phyloP scores from a whole-genome alignment of 1,284 basidiomycete genomes.

The Tausonia pullulans region DNA sequence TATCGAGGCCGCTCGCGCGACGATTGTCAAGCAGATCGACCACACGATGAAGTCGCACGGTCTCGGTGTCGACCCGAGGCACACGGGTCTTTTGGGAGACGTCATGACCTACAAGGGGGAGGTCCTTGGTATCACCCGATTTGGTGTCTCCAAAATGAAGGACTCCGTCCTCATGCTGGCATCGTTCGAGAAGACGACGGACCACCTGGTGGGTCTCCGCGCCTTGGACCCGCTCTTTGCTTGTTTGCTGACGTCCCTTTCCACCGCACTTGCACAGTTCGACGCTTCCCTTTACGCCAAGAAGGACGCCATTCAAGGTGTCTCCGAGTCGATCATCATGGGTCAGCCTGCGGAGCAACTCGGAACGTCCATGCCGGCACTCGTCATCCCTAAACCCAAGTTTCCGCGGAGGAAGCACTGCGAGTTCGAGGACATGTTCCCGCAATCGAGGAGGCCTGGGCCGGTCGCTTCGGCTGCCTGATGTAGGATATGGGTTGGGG shows the following conservation, averaged over 20 bases:
- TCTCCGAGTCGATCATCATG: constrained; percentile 99
- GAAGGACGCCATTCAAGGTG: constrained; percentile 87
- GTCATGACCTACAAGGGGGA: constrained; percentile 99
- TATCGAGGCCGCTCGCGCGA: constrained; percentile 89
- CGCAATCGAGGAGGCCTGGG: not conserved
- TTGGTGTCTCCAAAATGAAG: constrained; percentile 99
- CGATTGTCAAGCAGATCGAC: constrained; percentile 95
- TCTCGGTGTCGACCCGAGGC: constrained; percentile 97
- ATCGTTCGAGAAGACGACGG: constrained; percentile 98
- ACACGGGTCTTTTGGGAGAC: constrained; percentile 96
- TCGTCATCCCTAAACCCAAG: constrained; percentile 6
- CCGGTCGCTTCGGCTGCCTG: too few relatives aligned
- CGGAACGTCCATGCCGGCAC: constrained; percentile 68
- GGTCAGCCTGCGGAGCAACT: constrained; percentile 93
- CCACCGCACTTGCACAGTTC: constrained; percentile 40
- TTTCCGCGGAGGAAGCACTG: constrained; percentile 7
- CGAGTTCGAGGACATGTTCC: constrained; percentile 13
- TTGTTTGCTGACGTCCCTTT: not conserved
- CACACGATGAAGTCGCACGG: constrained; percentile 92
- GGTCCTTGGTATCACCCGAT: constrained; percentile 95
- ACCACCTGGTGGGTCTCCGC: constrained; percentile 55
- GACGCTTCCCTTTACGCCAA: constrained; percentile 95
- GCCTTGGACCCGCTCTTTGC: not conserved
- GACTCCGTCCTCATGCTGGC: constrained; percentile 99
- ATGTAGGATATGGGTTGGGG: too few relatives aligned